Conservation (phyloP, 1,284 basidiomycete genomes). For the Wolfiporia cocos region DNA sequence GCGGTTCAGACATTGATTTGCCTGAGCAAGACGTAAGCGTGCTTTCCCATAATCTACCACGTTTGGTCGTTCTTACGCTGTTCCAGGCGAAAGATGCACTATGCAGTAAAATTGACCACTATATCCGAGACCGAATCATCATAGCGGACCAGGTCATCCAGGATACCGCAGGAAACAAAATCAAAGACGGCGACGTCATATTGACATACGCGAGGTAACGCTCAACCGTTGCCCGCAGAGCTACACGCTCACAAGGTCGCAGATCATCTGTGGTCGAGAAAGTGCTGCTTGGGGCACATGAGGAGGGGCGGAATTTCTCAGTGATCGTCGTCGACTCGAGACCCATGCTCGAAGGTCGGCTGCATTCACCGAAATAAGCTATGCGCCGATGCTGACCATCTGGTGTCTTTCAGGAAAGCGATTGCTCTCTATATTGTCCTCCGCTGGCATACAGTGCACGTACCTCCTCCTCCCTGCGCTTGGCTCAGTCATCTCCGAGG, state of each 20-base stretch:
- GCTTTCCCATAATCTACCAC: too few relatives aligned
- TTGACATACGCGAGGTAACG: slow-evolving; percentile 86
- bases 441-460: slow-evolving; percentile 79
- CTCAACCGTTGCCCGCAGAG: background rate
- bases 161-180: slow-evolving; percentile 85
- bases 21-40: slow-evolving; percentile 85
- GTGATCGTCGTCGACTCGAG: slow-evolving; percentile 95
- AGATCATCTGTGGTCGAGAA: slow-evolving; percentile 95
- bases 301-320: slow-evolving; percentile 71
- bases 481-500: slow-evolving; percentile 75
- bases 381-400: background rate
- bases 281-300: slow-evolving; percentile 76
- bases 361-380: background rate
- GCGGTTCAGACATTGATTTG: slow-evolving; percentile 84
- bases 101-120: slow-evolving; percentile 86
- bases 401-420: slow-evolving; percentile 57
- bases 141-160: slow-evolving; percentile 93
- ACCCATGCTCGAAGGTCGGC: slow-evolving; percentile 84
- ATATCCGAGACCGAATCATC: slow-evolving; percentile 91
- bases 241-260: slow-evolving; percentile 10
- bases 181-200: slow-evolving; percentile 90
- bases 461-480: slow-evolving; percentile 91
- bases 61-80: slow-evolving; percentile 5
- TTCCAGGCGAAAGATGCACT: slow-evolving; percentile 82
- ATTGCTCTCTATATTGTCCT: slow-evolving; percentile 68